Percentiles rank a stretch among this genome's conserved stretches.
These are phyloP conservation scores for Naganishia liquefaciens DNA, from an alignment of 1,284 basidiomycete species.

Conservation along the genomic window DNA sequence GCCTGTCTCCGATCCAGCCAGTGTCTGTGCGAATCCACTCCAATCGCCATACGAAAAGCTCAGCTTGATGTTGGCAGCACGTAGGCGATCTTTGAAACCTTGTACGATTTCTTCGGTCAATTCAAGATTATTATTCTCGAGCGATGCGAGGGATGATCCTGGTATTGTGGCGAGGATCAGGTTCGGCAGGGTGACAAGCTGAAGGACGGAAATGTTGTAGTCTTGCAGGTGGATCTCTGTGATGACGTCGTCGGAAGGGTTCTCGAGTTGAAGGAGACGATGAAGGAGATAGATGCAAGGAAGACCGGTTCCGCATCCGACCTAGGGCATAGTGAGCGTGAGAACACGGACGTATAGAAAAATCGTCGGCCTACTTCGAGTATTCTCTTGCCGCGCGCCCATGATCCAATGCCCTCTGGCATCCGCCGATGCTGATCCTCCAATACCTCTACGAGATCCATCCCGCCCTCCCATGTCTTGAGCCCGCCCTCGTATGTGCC, in stretches of 20 bases:
- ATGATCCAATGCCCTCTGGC: slow-evolving; percentile 35
- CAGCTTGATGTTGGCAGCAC: slow-evolving; percentile 61
- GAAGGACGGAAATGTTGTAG: slow-evolving; percentile 82
- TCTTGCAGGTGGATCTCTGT: slow-evolving; percentile 84
- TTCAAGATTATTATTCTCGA: slow-evolving; percentile 54
- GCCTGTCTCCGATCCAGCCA: slow-evolving; percentile 33
- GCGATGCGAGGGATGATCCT: slow-evolving; percentile 40
- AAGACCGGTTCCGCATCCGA: slow-evolving; percentile 90
- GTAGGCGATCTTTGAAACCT: slow-evolving; percentile 66
- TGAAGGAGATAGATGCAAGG: slow-evolving; percentile 75
- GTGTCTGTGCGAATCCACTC: slow-evolving; percentile 51
- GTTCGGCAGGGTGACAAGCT: slow-evolving; percentile 83
- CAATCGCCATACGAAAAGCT: slow-evolving; percentile 83
- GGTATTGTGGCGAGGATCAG: slow-evolving; percentile 65
- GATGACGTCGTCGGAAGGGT: not conserved
- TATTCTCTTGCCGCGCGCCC: slow-evolving; percentile 58
- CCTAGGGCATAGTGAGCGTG: slow-evolving; percentile 54
- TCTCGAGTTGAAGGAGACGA: slow-evolving; percentile 59
- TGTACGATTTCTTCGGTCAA: slow-evolving; percentile 65
- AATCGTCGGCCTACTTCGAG: slow-evolving; percentile 61
- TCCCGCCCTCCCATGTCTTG: slow-evolving; percentile 96
- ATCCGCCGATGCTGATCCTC: slow-evolving; percentile 50
- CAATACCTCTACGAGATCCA: slow-evolving; percentile 70
- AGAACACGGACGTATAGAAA: too few relatives aligned
- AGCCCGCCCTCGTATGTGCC: slow-evolving; percentile 93